Conservation (phyloP, 345 rosid genomes). For the Arabidopsis suecica region DNA sequence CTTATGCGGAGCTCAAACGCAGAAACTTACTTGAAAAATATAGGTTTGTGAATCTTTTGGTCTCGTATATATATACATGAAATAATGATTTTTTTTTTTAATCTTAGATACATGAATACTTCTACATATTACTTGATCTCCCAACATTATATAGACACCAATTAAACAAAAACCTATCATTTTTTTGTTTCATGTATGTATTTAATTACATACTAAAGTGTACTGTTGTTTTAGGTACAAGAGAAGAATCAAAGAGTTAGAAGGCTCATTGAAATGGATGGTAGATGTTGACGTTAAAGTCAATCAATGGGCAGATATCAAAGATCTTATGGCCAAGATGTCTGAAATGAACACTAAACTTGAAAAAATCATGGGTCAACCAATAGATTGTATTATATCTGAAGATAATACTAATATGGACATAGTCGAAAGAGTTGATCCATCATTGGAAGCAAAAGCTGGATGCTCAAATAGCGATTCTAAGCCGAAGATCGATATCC, state of each 20-base stretch:
- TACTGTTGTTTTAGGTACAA: slow-evolving; percentile 15
- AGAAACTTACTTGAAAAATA: slow-evolving; percentile 6
- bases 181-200: neutral
- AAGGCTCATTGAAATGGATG: slow-evolving; percentile 41
- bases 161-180: neutral
- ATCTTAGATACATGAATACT: neutral
- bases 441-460: neutral
- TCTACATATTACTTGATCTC: neutral
- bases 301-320: slow-evolving; percentile 23
- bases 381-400: neutral
- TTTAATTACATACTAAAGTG: too few relatives aligned
- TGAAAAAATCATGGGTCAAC: slow-evolving; percentile 14
- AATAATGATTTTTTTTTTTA: neutral
- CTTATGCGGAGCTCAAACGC: slow-evolving; percentile 23
- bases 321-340: slow-evolving; percentile 27
- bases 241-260: slow-evolving; percentile 35
- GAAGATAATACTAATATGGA: neutral
- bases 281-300: slow-evolving; percentile 37
- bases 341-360: slow-evolving; percentile 37
- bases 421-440: neutral
- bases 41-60: slow-evolving; percentile 4
- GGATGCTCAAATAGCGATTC: neutral
- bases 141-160: neutral
- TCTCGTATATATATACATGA: neutral
- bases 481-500: slow-evolving; percentile 32